These are phyloP conservation scores for Porphyrellus sp. DNA, from an alignment of 1,284 basidiomycete genomes.

Conservation along the genomic window DNA sequence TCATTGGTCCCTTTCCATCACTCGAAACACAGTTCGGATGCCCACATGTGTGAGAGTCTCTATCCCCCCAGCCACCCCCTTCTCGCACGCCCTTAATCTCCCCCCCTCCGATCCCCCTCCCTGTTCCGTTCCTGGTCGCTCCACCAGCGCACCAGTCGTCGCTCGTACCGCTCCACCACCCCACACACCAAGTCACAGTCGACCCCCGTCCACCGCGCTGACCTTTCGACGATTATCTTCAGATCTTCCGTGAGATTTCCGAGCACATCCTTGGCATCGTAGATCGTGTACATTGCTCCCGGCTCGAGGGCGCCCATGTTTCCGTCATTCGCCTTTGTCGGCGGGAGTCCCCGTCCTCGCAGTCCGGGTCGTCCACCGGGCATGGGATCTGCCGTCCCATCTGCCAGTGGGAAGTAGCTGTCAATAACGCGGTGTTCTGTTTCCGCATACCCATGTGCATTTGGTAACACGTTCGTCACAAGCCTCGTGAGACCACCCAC, in stretches of 20 bases:
- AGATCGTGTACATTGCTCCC: constrained; percentile 58
- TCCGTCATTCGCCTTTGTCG: constrained; percentile 19
- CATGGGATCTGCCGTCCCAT: neutral
- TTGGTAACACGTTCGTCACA: constrained; percentile 15
- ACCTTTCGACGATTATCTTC: constrained; percentile 46
- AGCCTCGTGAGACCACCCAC: constrained; percentile 16
- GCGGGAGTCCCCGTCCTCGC: constrained; percentile 28
- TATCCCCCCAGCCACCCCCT: neutral
- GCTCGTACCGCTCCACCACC: constrained; percentile 60
- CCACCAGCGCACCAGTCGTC: constrained; percentile 53
- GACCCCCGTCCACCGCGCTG: constrained; percentile 52
- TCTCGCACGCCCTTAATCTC: constrained; percentile 9
- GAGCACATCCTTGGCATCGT: constrained; percentile 53
- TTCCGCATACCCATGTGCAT: constrained; percentile 10
- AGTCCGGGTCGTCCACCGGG: neutral
- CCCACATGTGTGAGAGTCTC: neutral
- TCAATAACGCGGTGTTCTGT: constrained; percentile 33
- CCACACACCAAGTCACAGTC: constrained; percentile 45
- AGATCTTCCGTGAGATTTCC: constrained; percentile 55
- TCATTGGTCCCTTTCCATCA: neutral
- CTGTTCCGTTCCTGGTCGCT: constrained; percentile 19
- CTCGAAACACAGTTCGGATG: neutral
- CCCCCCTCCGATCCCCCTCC: neutral
- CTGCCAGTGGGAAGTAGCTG: constrained; percentile 44
- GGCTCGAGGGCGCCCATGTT: constrained; percentile 38